Percentiles rank a stretch among this genome's conserved stretches.
phyloP scores from a whole-genome alignment of 2,329 filamentous ascomycete species.

The Raffaelea arxii region DNA sequence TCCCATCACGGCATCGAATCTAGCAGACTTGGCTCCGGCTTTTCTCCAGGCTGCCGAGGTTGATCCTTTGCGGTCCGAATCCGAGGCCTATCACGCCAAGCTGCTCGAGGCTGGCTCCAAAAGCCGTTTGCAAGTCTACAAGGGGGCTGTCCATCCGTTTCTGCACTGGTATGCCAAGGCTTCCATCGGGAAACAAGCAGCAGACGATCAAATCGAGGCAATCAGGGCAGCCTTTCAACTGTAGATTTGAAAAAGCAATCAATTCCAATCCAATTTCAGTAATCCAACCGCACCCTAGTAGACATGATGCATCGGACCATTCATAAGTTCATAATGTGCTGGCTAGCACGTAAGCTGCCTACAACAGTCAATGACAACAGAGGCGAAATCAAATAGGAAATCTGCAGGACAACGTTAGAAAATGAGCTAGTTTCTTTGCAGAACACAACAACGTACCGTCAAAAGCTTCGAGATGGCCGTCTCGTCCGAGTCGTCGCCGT shows the following conservation, averaged over 20 bases:
- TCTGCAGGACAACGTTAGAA: conserved; percentile 13
- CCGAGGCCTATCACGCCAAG: conserved; percentile 3
- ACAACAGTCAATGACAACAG: conserved; percentile 27
- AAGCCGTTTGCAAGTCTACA: conserved; percentile 3
- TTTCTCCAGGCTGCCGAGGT: conserved; percentile 7
- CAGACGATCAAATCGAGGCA: not conserved
- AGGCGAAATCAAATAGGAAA: conserved; percentile 27
- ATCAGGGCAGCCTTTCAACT: not conserved
- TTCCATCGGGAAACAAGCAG: conserved; percentile 1
- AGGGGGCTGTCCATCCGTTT: conserved; percentile 9
- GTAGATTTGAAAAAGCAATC: not conserved
- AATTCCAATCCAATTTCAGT: no score
- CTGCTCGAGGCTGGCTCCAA: not conserved
- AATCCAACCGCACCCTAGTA: no score
- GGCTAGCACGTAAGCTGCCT: conserved; percentile 21
- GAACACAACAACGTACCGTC: conserved; percentile 23
- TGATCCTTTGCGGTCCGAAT: conserved; percentile 8
- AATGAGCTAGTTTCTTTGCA: not conserved
- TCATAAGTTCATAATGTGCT: no score
- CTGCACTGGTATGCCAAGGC: conserved; percentile 9
- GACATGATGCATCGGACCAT: no score
- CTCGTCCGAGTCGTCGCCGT: conserved; percentile 27
- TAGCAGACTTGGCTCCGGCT: conserved; percentile 1
- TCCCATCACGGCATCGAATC: conserved; percentile 4
- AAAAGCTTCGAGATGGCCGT: conserved; percentile 33